Evolutionary conservation across 148 eudicot genomes (phyloP).

Genomic region (Silene conica): DNA sequence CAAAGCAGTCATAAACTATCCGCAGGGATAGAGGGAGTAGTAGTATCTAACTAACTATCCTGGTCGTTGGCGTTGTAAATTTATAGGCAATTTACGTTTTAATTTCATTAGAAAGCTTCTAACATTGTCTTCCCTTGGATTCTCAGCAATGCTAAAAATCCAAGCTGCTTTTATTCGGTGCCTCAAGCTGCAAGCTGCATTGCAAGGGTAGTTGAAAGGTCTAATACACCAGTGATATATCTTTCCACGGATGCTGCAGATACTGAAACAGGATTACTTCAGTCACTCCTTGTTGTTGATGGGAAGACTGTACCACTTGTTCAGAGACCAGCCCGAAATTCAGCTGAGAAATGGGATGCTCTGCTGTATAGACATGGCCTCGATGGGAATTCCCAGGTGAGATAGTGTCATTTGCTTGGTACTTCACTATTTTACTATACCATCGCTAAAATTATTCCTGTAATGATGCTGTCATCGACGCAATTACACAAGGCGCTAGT

Average conservation of each 20-base stretch:
- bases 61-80: no score
- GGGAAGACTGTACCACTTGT: slow-evolving; percentile 87
- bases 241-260: slow-evolving; percentile 98
- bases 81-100: no score
- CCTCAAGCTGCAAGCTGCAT: slow-evolving; percentile 98
- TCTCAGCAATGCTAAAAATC: slow-evolving; percentile 82
- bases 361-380: slow-evolving; percentile 74
- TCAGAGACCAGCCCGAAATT: slow-evolving; percentile 62
- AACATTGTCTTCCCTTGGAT: slow-evolving; percentile 9
- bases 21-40: no score
- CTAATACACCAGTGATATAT: slow-evolving; percentile 76
- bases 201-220: slow-evolving; percentile 65
- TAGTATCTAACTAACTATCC: no score
- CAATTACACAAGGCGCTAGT: background rate
- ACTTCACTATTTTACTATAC: background rate
- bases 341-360: slow-evolving; percentile 99
- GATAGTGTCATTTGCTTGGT: slow-evolving; percentile 1
- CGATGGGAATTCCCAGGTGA: slow-evolving; percentile 75
- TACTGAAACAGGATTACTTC: slow-evolving; percentile 86
- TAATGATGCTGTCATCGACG: background rate
- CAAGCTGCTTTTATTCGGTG: slow-evolving; percentile 86
- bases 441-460: background rate
- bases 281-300: slow-evolving; percentile 55
- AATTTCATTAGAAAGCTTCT: slow-evolving; percentile 7
- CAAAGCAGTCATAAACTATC: no score